Evolutionary conservation across 805 yeast genomes (phyloP), one percentile per base, ranked within the genome.

Genomic region (Lachancea fermentati): DNA sequence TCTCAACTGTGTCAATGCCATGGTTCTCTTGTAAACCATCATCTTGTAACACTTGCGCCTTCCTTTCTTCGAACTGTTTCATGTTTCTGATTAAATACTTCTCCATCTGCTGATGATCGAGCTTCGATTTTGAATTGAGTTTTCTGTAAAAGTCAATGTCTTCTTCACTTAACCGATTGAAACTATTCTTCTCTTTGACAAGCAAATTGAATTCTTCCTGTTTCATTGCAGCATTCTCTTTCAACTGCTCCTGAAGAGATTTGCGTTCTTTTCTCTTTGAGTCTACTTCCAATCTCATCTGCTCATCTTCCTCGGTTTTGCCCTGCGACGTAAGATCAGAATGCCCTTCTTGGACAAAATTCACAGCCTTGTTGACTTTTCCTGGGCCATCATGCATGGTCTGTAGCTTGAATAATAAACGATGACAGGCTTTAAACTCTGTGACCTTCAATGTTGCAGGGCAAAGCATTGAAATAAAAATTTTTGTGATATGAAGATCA

Each of bases 201-300:
- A 42, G 38, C 2, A 41, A 46, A 22, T 46, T 56, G 28, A 50
- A 52, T 30, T 52, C 51, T 32, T 44, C 49, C 37, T 57, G 59
- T 34, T 55, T 59, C 18, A 41, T 44, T 16, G 53, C 54, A 0
- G 63, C 60, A 43, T 52, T 57, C 3, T 46, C 42, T 32, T 60
- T 39, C 24, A 60, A 44, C 32, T 60, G 65, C 1, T 55, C 58
- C 26, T 58, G 45, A n/a, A 60, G 42, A 3, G 64, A 50, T 33
- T 58, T 54, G 14, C 61, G 44, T 30, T 47, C 50, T 22, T 49
- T 42, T 24, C 49, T 44, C 32, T 49, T 49, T 24, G 42, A 43
- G 16, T 54, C 56, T 7, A 44, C 36, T 31, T 58, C 61, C 36
- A 38, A 46, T 28, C 46, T 48, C 14, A 45, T 39, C 22, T 52